Percentiles rank a stretch among this genome's conserved stretches.
phyloP scores from a whole-genome alignment of 257 asterid species.

The Lycium barbarum region DNA sequence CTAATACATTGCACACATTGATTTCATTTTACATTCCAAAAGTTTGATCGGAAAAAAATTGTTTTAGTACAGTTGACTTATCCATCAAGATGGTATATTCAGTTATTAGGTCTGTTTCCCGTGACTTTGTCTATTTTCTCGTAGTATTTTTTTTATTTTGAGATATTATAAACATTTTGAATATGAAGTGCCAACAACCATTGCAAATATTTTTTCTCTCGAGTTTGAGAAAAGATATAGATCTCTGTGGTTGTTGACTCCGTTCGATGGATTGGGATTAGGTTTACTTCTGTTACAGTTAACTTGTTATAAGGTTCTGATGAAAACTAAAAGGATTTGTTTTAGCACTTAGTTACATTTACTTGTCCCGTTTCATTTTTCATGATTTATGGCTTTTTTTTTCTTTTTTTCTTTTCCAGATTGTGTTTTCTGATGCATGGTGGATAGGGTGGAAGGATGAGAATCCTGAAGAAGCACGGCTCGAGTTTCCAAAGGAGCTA shows the following conservation, averaged over 20 bases:
- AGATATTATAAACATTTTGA: background rate
- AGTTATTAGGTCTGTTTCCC: background rate
- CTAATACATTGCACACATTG: background rate
- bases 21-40: constrained; percentile 23
- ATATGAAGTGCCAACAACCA: background rate
- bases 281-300: constrained; percentile 5
- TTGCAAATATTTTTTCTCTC: background rate
- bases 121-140: background rate
- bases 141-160: background rate
- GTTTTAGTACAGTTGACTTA: background rate
- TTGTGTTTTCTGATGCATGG: constrained; percentile 96
- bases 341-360: constrained; percentile 3
- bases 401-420: constrained; percentile 57
- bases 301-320: constrained; percentile 15
- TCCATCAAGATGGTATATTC: too few relatives aligned
- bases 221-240: background rate
- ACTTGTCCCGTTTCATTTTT: background rate
- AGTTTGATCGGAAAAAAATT: background rate
- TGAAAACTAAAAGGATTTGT: constrained; percentile 19
- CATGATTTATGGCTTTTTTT: constrained; percentile 31
- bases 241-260: background rate
- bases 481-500: constrained; percentile 76
- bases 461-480: constrained; percentile 81
- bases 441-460: constrained; percentile 91
- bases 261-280: background rate